Evolutionary conservation across 495 filamentous ascomycete species (phyloP).

Genomic region (Talaromyces trachyspermus): DNA sequence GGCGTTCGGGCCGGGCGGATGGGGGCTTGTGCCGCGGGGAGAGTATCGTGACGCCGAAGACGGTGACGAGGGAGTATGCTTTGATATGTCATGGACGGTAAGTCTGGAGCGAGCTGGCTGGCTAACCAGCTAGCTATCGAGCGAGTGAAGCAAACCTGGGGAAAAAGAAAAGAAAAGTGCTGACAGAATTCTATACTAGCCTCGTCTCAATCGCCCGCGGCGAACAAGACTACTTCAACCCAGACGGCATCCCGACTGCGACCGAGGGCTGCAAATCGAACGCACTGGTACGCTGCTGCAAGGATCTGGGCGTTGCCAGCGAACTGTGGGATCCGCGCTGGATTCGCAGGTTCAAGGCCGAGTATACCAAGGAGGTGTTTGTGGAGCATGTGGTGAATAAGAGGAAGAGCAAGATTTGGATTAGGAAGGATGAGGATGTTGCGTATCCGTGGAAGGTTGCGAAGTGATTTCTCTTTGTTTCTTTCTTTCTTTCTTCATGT

Average conservation of each 20-base stretch:
- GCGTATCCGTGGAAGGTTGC: conserved; percentile 74
- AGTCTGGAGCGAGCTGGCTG: too few relatives aligned
- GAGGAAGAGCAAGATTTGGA: conserved; percentile 81
- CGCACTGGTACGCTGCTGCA: conserved; percentile 93
- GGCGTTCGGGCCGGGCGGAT: conserved; percentile 91
- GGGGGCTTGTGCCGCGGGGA: conserved; percentile 90
- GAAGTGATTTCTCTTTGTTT: too few relatives aligned
- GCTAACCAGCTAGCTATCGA: too few relatives aligned
- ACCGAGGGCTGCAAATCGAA: conserved; percentile 97
- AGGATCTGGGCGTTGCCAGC: conserved; percentile 89
- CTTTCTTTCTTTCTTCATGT: not conserved
- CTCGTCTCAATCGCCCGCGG: conserved; percentile 88
- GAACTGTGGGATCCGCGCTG: conserved; percentile 96
- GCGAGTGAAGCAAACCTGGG: too few relatives aligned
- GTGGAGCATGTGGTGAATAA: conserved; percentile 78
- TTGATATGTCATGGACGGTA: conserved; percentile 85
- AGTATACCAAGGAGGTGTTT: conserved; percentile 68
- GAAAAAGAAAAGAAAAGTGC: too few relatives aligned
- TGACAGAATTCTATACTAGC: conserved; percentile 44
- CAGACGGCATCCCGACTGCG: conserved; percentile 90
- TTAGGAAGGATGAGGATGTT: conserved; percentile 75
- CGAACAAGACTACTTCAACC: conserved; percentile 90
- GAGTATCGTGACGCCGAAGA: conserved; percentile 78
- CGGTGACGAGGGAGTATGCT: conserved; percentile 92
- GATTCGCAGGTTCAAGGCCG: conserved; percentile 62